Conservation (phyloP, 805 yeast genomes). For the Huiozyma sinensis region DNA sequence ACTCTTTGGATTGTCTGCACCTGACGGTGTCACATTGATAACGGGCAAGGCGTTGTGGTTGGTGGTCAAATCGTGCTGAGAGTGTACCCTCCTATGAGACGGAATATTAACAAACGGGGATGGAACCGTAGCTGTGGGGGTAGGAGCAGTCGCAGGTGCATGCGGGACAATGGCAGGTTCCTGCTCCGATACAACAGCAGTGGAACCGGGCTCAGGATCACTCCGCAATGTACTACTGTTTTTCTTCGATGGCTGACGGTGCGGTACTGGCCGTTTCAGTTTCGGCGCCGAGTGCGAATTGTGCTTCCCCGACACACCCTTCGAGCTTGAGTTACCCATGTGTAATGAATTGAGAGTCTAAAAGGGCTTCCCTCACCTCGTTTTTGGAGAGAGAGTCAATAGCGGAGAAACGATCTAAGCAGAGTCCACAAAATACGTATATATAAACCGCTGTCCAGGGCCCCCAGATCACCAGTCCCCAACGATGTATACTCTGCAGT, state of each 20-base stretch:
- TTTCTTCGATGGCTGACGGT: background rate
- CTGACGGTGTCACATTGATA: background rate
- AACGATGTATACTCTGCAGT: too few relatives aligned
- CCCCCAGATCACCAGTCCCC: too few relatives aligned
- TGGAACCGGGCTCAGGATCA: background rate
- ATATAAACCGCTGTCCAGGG: too few relatives aligned
- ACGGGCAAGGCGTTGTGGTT: background rate
- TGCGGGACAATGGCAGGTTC: background rate
- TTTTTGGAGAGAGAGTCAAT: too few relatives aligned
- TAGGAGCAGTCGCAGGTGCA: background rate
- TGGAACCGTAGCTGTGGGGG: background rate
- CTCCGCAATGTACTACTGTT: constrained; percentile 1
- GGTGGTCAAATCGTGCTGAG: constrained; percentile 1
- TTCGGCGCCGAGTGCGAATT: too few relatives aligned
- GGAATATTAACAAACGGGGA: background rate
- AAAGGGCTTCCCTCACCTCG: too few relatives aligned
- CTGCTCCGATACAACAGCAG: too few relatives aligned
- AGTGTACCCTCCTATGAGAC: constrained; percentile 4
- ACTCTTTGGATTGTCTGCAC: background rate
- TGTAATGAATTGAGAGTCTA: background rate
- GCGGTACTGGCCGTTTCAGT: constrained; percentile 1
- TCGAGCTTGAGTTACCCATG: constrained; percentile 47
- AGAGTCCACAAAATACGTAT: too few relatives aligned
- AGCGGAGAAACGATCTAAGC: too few relatives aligned
- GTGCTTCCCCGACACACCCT: constrained; percentile 12